Percentiles rank a stretch among this genome's conserved stretches.
phyloP scores from a whole-genome alignment of 495 filamentous ascomycete genomes.

The Hypoxylon fuscum region DNA sequence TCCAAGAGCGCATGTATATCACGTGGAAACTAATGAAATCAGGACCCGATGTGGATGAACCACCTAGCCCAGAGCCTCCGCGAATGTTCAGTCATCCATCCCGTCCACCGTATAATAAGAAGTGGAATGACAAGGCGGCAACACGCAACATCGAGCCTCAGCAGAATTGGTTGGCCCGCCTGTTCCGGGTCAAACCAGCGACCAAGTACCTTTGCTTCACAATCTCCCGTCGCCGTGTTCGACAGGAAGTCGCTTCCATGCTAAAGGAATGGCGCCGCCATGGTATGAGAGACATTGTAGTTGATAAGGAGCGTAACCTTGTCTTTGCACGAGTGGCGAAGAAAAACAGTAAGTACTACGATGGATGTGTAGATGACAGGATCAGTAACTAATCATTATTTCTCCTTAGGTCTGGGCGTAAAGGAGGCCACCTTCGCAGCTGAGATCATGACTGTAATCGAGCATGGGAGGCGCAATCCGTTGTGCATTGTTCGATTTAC shows the following conservation, averaged over 20 bases:
- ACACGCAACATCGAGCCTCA: conserved; percentile 64
- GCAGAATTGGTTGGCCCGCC: conserved; percentile 84
- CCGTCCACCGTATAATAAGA: conserved; percentile 11
- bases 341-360: conserved; percentile 73
- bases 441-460: conserved; percentile 85
- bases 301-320: conserved; percentile 76
- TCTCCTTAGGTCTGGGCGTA: conserved; percentile 70
- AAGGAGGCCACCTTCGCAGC: conserved; percentile 81
- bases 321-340: conserved; percentile 79
- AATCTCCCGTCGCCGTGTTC: conserved; percentile 70
- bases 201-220: conserved; percentile 76
- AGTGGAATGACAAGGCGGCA: conserved; percentile 20
- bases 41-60: conserved; percentile 25
- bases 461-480: conserved; percentile 72
- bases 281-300: conserved; percentile 77
- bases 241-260: conserved; percentile 76
- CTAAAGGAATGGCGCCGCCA: conserved; percentile 81
- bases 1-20: background rate
- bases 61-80: conserved; percentile 6
- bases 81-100: conserved; percentile 20
- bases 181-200: conserved; percentile 89
- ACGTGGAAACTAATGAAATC: conserved; percentile 21
- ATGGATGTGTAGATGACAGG: background rate
- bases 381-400: conserved; percentile 34
- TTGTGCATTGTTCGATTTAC: conserved; percentile 84